Evolutionary conservation across 2,329 filamentous ascomycete species (phyloP).

Genomic region (Microsporum audouinii): DNA sequence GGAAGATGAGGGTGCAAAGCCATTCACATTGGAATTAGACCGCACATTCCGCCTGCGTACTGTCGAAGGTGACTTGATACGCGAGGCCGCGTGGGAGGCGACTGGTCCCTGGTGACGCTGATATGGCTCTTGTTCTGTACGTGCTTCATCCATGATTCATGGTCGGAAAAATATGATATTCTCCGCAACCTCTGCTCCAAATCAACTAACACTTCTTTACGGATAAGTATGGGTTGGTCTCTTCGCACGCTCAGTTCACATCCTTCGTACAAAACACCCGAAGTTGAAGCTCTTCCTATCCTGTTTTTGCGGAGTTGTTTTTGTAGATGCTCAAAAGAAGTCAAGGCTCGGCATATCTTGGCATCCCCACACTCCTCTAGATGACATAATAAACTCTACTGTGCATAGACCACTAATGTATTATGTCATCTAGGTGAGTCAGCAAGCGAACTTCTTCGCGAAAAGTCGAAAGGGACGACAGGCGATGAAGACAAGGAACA

Average conservation of each 20-base stretch:
- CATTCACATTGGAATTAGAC: constrained; percentile 7
- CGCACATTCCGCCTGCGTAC: not conserved
- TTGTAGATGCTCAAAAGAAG: not conserved
- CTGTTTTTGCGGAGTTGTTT: not conserved
- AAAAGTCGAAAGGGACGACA: not conserved
- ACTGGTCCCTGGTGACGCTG: not conserved
- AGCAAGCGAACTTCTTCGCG: not conserved
- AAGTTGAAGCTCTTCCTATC: not conserved
- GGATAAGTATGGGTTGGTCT: not conserved
- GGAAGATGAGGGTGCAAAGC: constrained; percentile 27
- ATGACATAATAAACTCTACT: not conserved
- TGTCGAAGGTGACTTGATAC: not conserved
- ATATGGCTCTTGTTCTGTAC: not conserved
- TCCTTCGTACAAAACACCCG: not conserved
- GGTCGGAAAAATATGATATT: not conserved
- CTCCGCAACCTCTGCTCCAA: not conserved
- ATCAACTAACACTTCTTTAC: not conserved
- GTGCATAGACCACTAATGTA: not conserved
- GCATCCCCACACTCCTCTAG: not conserved
- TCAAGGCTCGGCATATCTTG: not conserved
- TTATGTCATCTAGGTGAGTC: not conserved
- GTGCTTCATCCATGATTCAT: not conserved
- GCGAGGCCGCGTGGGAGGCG: not conserved
- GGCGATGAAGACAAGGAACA: not conserved
- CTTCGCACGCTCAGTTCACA: not conserved